phyloP scores from a whole-genome alignment of 2,329 filamentous ascomycete genomes.

The Alternaria burnsii region DNA sequence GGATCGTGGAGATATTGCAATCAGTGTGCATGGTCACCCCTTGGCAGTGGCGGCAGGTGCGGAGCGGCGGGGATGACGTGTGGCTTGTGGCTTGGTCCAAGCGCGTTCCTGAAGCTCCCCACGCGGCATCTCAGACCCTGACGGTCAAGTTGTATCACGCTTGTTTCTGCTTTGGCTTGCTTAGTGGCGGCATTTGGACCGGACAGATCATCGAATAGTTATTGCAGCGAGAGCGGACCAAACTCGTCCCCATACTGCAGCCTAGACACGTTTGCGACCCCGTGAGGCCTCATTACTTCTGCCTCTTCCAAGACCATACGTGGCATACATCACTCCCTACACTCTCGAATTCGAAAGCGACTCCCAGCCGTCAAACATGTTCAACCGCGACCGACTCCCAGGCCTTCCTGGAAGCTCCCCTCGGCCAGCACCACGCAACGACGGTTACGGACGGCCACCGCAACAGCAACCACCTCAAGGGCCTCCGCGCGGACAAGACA shows the following conservation, averaged over 20 bases:
- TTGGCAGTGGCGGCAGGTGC: not conserved
- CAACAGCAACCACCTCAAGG: slow-evolving; percentile 40
- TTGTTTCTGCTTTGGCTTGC: not conserved
- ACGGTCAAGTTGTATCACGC: slow-evolving; percentile 2
- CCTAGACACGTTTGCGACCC: slow-evolving; percentile 5
- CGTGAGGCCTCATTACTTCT: slow-evolving; percentile 6
- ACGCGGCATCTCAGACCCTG: slow-evolving; percentile 3
- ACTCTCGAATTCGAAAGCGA: not conserved
- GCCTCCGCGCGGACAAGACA: slow-evolving; percentile 33
- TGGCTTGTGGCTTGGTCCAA: slow-evolving; percentile 23
- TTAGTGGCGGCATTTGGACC: slow-evolving; percentile 1
- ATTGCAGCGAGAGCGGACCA: not conserved
- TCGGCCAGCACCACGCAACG: slow-evolving; percentile 52
- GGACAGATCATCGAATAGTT: not conserved
- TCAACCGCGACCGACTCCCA: slow-evolving; percentile 64
- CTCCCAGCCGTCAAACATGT: slow-evolving; percentile 54
- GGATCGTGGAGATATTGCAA: not conserved
- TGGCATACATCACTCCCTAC: slow-evolving; percentile 1
- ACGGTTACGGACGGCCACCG: slow-evolving; percentile 53
- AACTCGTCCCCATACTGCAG: not conserved
- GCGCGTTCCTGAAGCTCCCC: slow-evolving; percentile 8
- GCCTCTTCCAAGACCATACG: slow-evolving; percentile 4
- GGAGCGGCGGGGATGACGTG: slow-evolving; percentile 20
- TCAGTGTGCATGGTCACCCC: not conserved
- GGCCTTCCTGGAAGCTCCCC: slow-evolving; percentile 56